These are phyloP conservation scores for Pseudocercospora pini-densiflorae DNA, from an alignment of 2,329 filamentous ascomycete species.

Conservation along the genomic window DNA sequence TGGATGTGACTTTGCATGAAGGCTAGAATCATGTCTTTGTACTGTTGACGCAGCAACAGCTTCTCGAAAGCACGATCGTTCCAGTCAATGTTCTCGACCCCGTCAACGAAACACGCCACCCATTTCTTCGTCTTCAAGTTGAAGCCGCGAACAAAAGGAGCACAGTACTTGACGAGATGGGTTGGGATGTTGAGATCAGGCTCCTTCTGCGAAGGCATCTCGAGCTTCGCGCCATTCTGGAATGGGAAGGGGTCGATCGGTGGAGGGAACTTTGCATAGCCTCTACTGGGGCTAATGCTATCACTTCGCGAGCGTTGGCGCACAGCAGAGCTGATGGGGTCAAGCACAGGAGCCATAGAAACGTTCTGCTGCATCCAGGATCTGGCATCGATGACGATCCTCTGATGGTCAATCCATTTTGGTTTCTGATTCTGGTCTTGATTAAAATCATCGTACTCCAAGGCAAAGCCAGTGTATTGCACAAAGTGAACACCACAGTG, in stretches of 20 bases:
- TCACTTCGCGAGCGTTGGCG: slow-evolving; percentile 9
- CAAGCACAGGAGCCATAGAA: neutral
- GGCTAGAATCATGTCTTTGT: slow-evolving; percentile 24
- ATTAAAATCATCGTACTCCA: slow-evolving; percentile 6
- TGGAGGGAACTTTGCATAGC: neutral
- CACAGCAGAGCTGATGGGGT: slow-evolving; percentile 6
- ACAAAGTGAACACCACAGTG: slow-evolving; percentile 11
- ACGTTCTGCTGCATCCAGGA: slow-evolving; percentile 10
- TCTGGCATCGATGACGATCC: slow-evolving; percentile 12
- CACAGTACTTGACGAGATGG: slow-evolving; percentile 4
- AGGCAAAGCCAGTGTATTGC: slow-evolving; percentile 8
- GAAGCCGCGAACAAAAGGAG: slow-evolving; percentile 12
- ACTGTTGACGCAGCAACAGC: slow-evolving; percentile 13
- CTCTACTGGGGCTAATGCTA: neutral
- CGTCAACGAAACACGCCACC: neutral
- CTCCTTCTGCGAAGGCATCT: neutral
- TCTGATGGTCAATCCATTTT: slow-evolving; percentile 3
- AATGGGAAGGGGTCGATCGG: neutral
- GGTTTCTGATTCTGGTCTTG: slow-evolving; percentile 3
- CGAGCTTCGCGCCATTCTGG: neutral
- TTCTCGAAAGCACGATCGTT: slow-evolving; percentile 4
- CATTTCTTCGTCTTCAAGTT: slow-evolving; percentile 13
- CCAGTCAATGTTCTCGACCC: slow-evolving; percentile 5
- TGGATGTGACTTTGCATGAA: slow-evolving; percentile 19
- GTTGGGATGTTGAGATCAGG: neutral